These are phyloP conservation scores for Lenwebbia sp. DNA, from an alignment of 345 rosid genomes.

Conservation along the genomic window DNA sequence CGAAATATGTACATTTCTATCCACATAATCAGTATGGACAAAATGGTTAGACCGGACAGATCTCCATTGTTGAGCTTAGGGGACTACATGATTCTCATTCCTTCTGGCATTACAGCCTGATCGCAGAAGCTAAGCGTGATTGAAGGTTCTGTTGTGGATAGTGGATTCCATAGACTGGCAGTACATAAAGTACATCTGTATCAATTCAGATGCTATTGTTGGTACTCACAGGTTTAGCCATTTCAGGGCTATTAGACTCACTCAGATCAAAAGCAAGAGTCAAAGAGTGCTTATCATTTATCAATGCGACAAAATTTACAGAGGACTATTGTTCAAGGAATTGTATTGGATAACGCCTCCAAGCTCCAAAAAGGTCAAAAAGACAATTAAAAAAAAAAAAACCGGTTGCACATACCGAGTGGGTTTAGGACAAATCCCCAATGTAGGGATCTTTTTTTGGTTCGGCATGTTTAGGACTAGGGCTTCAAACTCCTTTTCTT, in stretches of 20 bases:
- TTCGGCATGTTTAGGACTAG: not conserved
- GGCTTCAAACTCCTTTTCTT: conserved; percentile 38
- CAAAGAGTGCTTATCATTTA: not conserved
- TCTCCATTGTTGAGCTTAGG: not conserved
- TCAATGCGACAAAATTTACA: not conserved
- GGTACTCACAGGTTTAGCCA: not conserved
- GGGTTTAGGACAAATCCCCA: not conserved
- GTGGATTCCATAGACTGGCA: not conserved
- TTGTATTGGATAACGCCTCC: not conserved
- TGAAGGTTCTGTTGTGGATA: not conserved
- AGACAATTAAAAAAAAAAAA: not conserved
- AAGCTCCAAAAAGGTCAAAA: not conserved
- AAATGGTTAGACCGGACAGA: not conserved
- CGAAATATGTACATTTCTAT: not conserved
- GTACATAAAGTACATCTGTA: not conserved
- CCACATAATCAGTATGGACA: not conserved
- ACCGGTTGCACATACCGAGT: not conserved
- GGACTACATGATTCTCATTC: not conserved
- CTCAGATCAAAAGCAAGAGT: not conserved
- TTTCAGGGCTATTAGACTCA: not conserved
- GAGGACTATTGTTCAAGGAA: not conserved
- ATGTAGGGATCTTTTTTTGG: not conserved
- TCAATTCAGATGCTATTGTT: not conserved
- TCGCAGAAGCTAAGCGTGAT: not conserved
- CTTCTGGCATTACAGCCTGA: not conserved